phyloP scores from a whole-genome alignment of 2,329 filamentous ascomycete species.

The Byssochlamys sp. region DNA sequence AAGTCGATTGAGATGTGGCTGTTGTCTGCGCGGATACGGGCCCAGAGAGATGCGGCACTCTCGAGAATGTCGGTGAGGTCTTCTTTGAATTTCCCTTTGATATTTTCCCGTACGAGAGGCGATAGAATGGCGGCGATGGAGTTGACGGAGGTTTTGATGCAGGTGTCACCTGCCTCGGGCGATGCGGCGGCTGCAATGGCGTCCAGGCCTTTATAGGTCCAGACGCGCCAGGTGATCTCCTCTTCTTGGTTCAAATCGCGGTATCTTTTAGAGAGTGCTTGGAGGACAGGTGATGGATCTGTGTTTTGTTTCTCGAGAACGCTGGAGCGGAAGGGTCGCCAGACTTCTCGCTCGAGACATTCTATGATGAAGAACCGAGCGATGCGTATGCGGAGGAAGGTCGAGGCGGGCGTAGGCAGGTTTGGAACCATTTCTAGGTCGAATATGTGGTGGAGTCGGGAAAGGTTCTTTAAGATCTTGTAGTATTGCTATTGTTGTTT shows the following conservation, averaged over 20 bases:
- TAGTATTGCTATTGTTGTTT: not conserved
- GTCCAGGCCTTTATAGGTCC: not conserved
- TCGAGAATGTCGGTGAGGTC: not conserved
- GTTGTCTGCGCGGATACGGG: not conserved
- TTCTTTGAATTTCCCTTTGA: not conserved
- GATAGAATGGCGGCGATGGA: not conserved
- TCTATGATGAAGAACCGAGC: not conserved
- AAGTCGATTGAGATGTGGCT: not conserved
- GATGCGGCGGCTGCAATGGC: not conserved
- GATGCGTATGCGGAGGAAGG: not conserved
- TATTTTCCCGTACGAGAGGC: not conserved
- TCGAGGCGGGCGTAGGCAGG: not conserved
- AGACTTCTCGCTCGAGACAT: not conserved
- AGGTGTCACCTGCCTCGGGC: not conserved
- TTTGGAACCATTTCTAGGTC: not conserved
- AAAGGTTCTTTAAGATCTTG: not conserved
- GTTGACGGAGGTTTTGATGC: not conserved
- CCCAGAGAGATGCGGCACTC: not conserved
- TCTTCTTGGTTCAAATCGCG: not conserved
- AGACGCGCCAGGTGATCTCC: not conserved
- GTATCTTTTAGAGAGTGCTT: not conserved
- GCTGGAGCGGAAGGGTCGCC: not conserved
- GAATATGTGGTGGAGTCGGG: not conserved
- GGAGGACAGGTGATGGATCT: not conserved
- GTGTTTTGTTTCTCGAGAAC: not conserved